A percentile compares a stretch with the other conserved stretches of the same genome.
Conservation (phyloP, 1,284 basidiomycete species). For the Wallemia ichthyophaga region DNA sequence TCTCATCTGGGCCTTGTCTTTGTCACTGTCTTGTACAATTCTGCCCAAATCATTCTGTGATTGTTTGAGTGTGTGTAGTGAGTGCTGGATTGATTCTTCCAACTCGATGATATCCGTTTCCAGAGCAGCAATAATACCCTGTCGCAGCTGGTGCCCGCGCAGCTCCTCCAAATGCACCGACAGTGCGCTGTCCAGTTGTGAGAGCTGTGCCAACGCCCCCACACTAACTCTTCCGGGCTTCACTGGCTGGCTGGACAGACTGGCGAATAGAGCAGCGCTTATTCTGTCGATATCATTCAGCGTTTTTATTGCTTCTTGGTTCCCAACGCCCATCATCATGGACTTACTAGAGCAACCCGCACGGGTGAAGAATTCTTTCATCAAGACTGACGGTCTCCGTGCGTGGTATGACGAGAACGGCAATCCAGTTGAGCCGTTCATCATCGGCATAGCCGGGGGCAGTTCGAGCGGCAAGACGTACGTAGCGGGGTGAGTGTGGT, state of each 20-base stretch:
- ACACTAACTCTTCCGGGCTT: not conserved
- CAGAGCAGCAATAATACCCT: not conserved
- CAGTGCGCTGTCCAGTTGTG: not conserved
- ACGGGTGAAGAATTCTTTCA: not conserved
- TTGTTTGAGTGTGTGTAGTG: not conserved
- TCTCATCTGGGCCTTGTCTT: not conserved
- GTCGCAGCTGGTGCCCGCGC: not conserved
- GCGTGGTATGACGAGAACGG: slow-evolving; percentile 3
- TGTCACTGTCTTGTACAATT: not conserved
- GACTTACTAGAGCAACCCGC: not conserved
- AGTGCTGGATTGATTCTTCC: not conserved
- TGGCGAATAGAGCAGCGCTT: not conserved
- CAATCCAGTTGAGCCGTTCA: slow-evolving; percentile 9
- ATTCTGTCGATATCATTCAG: not conserved
- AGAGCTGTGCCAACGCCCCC: not conserved
- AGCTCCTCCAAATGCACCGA: not conserved
- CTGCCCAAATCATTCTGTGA: not conserved
- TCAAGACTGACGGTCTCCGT: not conserved
- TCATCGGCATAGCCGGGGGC: slow-evolving; percentile 17
- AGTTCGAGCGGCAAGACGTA: slow-evolving; percentile 6
- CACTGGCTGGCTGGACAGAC: not conserved
- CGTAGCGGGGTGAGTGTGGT: not conserved
- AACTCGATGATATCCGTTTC: not conserved
- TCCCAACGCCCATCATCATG: not conserved
- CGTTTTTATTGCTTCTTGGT: not conserved